These are phyloP conservation scores for Blastocrithidia nonstop DNA, from an alignment of 208 protist genomes.

Conservation along the genomic window DNA sequence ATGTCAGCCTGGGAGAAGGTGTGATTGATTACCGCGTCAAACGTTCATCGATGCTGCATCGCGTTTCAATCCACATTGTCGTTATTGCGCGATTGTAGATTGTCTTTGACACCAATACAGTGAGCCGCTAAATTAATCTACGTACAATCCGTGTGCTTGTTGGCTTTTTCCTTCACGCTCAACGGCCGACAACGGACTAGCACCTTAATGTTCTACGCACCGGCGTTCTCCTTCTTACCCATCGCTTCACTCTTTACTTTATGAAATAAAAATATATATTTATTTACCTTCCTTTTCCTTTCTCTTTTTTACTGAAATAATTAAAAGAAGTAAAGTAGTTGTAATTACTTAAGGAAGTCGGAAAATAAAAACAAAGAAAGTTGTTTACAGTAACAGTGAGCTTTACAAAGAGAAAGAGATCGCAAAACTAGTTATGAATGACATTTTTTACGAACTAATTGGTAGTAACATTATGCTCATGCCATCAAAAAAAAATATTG, in stretches of 20 bases:
- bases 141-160: slow-evolving; percentile 62
- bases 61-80: no score
- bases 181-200: slow-evolving; percentile 75
- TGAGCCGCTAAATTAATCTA: slow-evolving; percentile 56
- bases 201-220: slow-evolving; percentile 82
- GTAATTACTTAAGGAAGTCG: no score
- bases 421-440: no score
- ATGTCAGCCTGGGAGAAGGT: slow-evolving; percentile 77
- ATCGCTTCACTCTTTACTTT: slow-evolving; percentile 8
- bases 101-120: slow-evolving; percentile 43
- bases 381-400: no score
- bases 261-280: slow-evolving; percentile 1
- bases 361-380: no score
- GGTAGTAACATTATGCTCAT: no score
- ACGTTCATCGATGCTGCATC: slow-evolving; percentile 68
- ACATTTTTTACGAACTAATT: no score
- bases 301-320: not conserved
- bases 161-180: slow-evolving; percentile 56
- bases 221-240: slow-evolving; percentile 47
- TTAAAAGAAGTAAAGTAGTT: no score
- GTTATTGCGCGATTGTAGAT: no score
- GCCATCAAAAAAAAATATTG: no score
- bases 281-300: not conserved
- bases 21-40: slow-evolving; percentile 85
- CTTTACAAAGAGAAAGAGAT: no score